Evolutionary conservation across 106 monocot species (phyloP), one percentile per base, ranked within the genome.

Genomic region (Cymbidium sinense): DNA sequence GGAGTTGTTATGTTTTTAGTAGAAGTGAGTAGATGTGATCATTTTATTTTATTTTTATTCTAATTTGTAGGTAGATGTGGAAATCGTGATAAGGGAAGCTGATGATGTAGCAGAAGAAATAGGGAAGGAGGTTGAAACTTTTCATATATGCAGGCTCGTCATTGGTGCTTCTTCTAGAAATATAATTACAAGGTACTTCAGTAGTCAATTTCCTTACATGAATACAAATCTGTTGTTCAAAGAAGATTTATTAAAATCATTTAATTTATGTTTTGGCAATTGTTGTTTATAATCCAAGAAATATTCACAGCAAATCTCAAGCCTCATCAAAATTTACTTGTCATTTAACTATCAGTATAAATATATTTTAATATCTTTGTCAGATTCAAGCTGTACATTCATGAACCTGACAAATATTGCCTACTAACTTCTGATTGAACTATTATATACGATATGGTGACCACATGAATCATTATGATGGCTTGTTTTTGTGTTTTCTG

Each of bases 101-200:
- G 88, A 93, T 80, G 85, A 95, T 83, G 83, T 95, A 33, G 86
- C 88, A 41, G 72, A 84, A 34, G 88, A 92, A 67, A 86, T 95
- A 76, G 76, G 79, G 37, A 74, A 70, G 74, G 89, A 90, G 52
- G 64, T 95, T 70, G 33, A 69, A n/a, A 90, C 81, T 79, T 84
- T 75, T 79, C 43, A 39, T 64, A 81, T 93, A 33, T 76, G 75
- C 81, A 95, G 78, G 80, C 84, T 95, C 73, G 90, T 90, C 44
- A 75, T 95, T 74, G 92, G 92, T 43, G 65, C 78, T 82, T 95
- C 95, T 50, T 91, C 89, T 21, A 79, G 79, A 77, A 87, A 81
- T 83, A 34, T 79, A 28, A 83, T 92, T 31, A 67, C 67, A 67
- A 67, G 67, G 67, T 67, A 33, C 13, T n/a, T 67, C 33, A 31